Evolutionary conservation across 306 rosid species (phyloP), one percentile per base, ranked within the genome.

Genomic region (Gynostemma pentaphyllum): DNA sequence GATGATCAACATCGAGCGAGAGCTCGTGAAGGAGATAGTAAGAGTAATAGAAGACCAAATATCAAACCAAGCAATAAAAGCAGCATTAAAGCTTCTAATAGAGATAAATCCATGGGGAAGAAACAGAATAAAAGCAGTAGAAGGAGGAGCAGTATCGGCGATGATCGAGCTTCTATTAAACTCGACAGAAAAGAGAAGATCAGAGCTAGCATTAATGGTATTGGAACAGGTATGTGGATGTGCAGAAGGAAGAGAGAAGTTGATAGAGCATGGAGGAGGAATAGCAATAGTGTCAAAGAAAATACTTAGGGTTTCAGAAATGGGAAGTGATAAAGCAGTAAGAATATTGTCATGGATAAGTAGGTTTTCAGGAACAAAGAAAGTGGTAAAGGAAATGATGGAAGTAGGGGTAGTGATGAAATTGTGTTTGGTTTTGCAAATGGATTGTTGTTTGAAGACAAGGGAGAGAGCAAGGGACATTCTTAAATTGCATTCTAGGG

Each of bases 51-150:
- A 74, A 0, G 87, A 87, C 27, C 61, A 63, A 40, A 77, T 85
- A 7, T 87, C 97, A 4, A 85, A 68, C 2, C 80, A 76, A 54
- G 88, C 85, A 6, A 67, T 85, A 0, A 87, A 87, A 67, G 79
- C 95, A 0, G 88, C 85, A 18, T 46, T 90, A 84, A 90, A 85
- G 78, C 67, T 83, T 15, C 42, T 87, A 0, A 77, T 78, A 41
- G 96, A 87, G 80, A 68, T 83, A 0, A 76, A 78, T 68, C 90
- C 94, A 2, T 87, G 96, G 91, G 94, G 96, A 1, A 75, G 95
- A 62, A 90, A 90, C 77, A 78, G 97, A 53, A 69, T 87, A 68
- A 90, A 90, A 47, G 97, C 89, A 0, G 86, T 83, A 0, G 86
- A 87, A 29, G 82, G 81, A 0, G 89, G 89, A 0, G 80, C 80